Evolutionary conservation across 2,329 filamentous ascomycete species (phyloP).

Genomic region (Ophiocordyceps australis): DNA sequence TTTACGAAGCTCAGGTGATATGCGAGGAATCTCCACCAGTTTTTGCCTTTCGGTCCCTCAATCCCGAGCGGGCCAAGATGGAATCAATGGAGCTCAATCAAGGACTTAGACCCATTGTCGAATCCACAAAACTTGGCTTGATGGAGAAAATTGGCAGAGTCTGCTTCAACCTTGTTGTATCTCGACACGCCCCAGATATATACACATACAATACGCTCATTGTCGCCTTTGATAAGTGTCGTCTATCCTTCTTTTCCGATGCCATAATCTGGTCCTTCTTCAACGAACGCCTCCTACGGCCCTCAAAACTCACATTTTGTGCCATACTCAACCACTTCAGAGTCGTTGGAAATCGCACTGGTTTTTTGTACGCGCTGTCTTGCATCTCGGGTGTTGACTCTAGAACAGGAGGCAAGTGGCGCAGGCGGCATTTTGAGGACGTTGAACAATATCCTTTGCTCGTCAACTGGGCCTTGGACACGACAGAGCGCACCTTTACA

Average conservation of each 20-base stretch:
- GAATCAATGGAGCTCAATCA: constrained; percentile 11
- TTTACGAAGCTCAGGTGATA: constrained; percentile 13
- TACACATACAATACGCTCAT: constrained; percentile 57
- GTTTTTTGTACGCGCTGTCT: constrained; percentile 24
- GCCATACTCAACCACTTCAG: constrained; percentile 33
- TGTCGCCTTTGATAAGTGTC: constrained; percentile 37
- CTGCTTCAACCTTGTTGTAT: constrained; percentile 49
- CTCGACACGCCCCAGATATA: constrained; percentile 41
- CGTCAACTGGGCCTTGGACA: constrained; percentile 10
- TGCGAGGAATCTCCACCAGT: constrained; percentile 5
- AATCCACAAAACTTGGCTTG: constrained; percentile 6
- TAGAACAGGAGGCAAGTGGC: constrained; percentile 18
- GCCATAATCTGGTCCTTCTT: constrained; percentile 33
- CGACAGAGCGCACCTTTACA: constrained; percentile 7
- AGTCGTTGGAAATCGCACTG: constrained; percentile 17
- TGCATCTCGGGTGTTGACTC: constrained; percentile 25
- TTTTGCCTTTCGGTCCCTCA: constrained; percentile 11
- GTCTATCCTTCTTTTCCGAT: constrained; percentile 29
- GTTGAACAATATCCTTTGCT: constrained; percentile 9
- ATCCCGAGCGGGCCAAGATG: constrained; percentile 7
- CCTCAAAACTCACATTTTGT: constrained; percentile 28
- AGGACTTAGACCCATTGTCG: constrained; percentile 11
- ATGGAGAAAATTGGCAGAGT: constrained; percentile 20
- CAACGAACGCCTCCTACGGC: constrained; percentile 20
- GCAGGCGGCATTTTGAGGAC: constrained; percentile 14